Evolutionary conservation across 2,329 filamentous ascomycete genomes (phyloP).

Genomic region (Neocucurbitaria cava): DNA sequence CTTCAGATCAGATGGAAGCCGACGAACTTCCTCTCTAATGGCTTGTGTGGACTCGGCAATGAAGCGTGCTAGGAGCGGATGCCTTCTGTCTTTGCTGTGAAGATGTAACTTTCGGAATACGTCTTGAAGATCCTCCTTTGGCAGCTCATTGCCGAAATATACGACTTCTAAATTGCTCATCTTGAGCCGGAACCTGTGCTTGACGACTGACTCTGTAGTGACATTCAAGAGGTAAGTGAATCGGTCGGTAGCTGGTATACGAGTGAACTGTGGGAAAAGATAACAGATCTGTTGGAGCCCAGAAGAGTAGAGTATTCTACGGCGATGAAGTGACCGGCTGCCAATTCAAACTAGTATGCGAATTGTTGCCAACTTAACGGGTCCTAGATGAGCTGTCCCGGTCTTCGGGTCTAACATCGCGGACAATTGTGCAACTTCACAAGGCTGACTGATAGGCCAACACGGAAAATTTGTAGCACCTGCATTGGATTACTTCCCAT

Average conservation of each 20-base stretch:
- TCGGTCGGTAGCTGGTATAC: neutral
- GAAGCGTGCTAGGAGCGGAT: constrained; percentile 51
- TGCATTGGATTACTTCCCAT: neutral
- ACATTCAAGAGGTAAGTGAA: neutral
- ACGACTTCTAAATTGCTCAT: constrained; percentile 36
- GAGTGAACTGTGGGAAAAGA: neutral
- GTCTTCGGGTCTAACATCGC: neutral
- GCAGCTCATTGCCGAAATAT: constrained; percentile 59
- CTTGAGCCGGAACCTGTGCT: constrained; percentile 5
- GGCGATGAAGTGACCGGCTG: neutral
- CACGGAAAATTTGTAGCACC: neutral
- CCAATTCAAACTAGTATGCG: neutral
- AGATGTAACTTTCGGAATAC: constrained; percentile 51
- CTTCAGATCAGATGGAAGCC: constrained; percentile 36
- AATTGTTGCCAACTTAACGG: neutral
- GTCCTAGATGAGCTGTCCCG: neutral
- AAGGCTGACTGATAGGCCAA: neutral
- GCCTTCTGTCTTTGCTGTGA: constrained; percentile 50
- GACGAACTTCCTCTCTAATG: constrained; percentile 50
- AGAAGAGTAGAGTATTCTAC: neutral
- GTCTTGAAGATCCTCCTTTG: constrained; percentile 52
- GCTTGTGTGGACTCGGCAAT: constrained; percentile 50
- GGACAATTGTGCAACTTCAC: neutral
- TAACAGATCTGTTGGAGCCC: neutral
- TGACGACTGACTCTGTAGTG: neutral